phyloP scores from a whole-genome alignment of 2,329 filamentous ascomycete genomes.

The Chaetomium globosum region DNA sequence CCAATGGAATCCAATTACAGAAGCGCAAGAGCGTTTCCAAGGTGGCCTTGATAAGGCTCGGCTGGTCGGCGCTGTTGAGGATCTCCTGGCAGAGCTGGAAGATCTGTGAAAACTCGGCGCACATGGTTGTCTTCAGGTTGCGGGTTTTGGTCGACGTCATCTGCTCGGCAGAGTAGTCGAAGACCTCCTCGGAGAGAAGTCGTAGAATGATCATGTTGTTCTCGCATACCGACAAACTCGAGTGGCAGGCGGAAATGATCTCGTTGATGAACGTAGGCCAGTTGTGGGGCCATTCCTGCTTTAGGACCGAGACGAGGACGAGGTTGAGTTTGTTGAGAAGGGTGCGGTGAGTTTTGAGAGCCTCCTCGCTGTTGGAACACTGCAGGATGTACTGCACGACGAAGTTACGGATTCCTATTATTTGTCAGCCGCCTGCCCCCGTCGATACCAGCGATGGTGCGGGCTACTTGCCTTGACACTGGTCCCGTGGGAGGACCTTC shows the following conservation, averaged over 20 bases:
- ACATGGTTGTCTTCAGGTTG: constrained; percentile 98
- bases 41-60: constrained; percentile 91
- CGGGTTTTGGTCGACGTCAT: constrained; percentile 99
- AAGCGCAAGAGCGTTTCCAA: constrained; percentile 94
- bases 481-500: constrained; percentile 95
- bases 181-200: constrained; percentile 94
- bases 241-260: constrained; percentile 94
- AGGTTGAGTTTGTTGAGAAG: constrained; percentile 98
- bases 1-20: constrained; percentile 97
- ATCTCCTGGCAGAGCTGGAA: constrained; percentile 98
- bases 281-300: constrained; percentile 99
- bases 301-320: constrained; percentile 93
- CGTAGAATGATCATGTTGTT: constrained; percentile 99
- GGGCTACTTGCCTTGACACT: constrained; percentile 75
- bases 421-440: constrained; percentile 22
- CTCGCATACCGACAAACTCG: constrained; percentile 94
- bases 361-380: constrained; percentile 86
- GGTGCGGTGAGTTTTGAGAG: constrained; percentile 78
- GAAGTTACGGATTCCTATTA: constrained; percentile 92
- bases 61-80: constrained; percentile 80
- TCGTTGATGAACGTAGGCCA: constrained; percentile 99
- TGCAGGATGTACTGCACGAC: constrained; percentile 98
- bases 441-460: background rate
- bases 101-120: constrained; percentile 96
- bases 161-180: constrained; percentile 97